Base-by-base conservation (phyloP, 345 rosid genomes). In the Ailanthus altissimus region DNA sequence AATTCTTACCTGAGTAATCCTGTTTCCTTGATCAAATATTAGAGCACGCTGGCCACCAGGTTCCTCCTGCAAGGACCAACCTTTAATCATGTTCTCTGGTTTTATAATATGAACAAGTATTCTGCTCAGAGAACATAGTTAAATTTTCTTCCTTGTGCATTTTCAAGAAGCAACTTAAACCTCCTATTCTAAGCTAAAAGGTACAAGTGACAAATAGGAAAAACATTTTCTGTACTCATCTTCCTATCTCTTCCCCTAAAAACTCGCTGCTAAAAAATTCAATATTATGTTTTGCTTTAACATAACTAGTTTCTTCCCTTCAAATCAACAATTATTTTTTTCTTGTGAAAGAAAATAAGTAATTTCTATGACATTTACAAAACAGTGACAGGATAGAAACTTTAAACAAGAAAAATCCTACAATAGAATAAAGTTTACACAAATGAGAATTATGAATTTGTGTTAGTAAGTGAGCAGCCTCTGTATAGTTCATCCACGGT, bases 1-100 rank as follows among this genome's bases (percentile, higher is more conserved):
- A n/a, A 50, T 75, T 68, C 58, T 75, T 28, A 93, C 97, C 94
- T 96, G 97, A 65, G 93, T 89, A 73, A 93, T 93, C 88, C 94
- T 86, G 86, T 93, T 93, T 82, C 98, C 98, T 86, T 91, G 97
- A 80, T 96, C 97, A 77, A 93, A 96, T 83, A 96, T 88, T 53
- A 95, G 94, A 64, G 99, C 98, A 58, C 94, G 92, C 81, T 95
- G 99, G 18, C 99, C 99, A 3, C 98, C 98, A 10, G 98, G 99
- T 79, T 93, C 98, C 86, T 92, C 99, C 99, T 95, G 91, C 74
- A 72, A 81, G 59, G 67, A 21, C n/a, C 43, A 66, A 59, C 28
- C 47, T 53, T 42, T 28, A 59, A 56, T 71, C 23, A 56, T 40
- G 10, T 42, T 53, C 62, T 20, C n/a, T 70, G 50, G 49, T 45